phyloP scores from a whole-genome alignment of 345 rosid species.

The Ceriops zippeliana region DNA sequence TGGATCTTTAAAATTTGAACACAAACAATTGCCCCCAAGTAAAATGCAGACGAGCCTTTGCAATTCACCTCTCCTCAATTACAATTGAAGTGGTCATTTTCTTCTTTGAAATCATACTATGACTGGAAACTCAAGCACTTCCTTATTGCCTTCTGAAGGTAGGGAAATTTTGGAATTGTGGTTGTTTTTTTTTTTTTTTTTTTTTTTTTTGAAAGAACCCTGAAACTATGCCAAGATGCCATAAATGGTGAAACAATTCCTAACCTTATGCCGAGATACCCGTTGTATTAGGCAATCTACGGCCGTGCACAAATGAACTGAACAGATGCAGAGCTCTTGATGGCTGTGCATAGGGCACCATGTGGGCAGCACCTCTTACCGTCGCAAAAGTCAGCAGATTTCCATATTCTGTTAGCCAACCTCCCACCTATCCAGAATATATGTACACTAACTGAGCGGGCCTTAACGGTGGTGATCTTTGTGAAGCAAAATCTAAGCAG shows the following conservation, averaged over 20 bases:
- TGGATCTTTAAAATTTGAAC: neutral
- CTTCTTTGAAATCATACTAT: neutral
- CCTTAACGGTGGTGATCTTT: too few species aligned
- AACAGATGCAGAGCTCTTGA: slow-evolving; percentile 82
- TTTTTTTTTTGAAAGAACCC: neutral
- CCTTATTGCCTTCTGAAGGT: neutral
- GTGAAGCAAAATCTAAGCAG: too few species aligned
- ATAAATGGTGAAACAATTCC: neutral
- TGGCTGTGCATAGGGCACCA: slow-evolving; percentile 93
- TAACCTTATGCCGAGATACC: slow-evolving; percentile 25
- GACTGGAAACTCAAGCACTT: neutral
- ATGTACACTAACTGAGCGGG: neutral
- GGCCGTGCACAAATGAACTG: slow-evolving; percentile 57
- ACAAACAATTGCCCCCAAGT: neutral
- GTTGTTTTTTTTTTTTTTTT: too few species aligned
- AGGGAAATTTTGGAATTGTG: neutral
- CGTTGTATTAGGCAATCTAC: slow-evolving; percentile 57
- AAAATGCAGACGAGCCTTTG: too few species aligned
- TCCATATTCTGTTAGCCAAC: slow-evolving; percentile 83
- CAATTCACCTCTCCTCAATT: neutral
- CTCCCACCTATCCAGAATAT: slow-evolving; percentile 54
- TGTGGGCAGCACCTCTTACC: slow-evolving; percentile 87
- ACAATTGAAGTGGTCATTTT: slow-evolving; percentile 2
- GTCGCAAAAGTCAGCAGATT: slow-evolving; percentile 69
- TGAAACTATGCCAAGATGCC: neutral